These are phyloP conservation scores for Beauveria bassiana DNA, from an alignment of 2,329 filamentous ascomycete genomes.

Conservation along the genomic window DNA sequence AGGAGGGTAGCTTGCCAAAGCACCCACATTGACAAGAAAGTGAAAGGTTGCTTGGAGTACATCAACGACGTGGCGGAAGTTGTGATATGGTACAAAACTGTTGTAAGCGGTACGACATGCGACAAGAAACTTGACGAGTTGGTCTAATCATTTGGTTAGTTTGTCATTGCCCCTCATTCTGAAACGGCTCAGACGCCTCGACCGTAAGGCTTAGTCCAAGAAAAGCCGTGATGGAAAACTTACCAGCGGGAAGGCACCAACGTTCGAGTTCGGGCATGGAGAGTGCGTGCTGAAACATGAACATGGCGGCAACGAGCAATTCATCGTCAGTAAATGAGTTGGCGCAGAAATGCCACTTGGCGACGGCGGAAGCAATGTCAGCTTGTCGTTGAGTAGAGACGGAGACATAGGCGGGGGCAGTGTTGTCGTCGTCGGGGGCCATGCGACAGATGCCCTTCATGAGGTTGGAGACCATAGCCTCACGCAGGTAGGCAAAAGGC, in stretches of 20 bases:
- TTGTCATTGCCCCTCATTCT: not conserved
- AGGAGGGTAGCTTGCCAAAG: slow-evolving; percentile 59
- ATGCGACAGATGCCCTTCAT: slow-evolving; percentile 83
- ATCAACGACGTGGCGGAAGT: slow-evolving; percentile 95
- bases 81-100: slow-evolving; percentile 92
- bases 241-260: slow-evolving; percentile 74
- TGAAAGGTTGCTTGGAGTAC: slow-evolving; percentile 89
- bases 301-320: slow-evolving; percentile 71
- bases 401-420: slow-evolving; percentile 58
- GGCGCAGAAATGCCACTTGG: slow-evolving; percentile 80
- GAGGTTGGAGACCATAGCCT: slow-evolving; percentile 86
- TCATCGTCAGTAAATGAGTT: slow-evolving; percentile 89
- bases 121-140: slow-evolving; percentile 77
- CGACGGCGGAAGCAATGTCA: slow-evolving; percentile 61
- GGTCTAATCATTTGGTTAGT: slow-evolving; percentile 48
- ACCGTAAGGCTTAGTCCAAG: not conserved
- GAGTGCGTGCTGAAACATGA: slow-evolving; percentile 87
- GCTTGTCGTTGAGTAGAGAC: slow-evolving; percentile 58
- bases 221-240: slow-evolving; percentile 22
- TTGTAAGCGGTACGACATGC: slow-evolving; percentile 94
- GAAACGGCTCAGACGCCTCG: not conserved
- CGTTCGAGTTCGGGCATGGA: slow-evolving; percentile 70
- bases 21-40: slow-evolving; percentile 76
- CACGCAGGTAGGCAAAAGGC: slow-evolving; percentile 80
- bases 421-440: slow-evolving; percentile 52